Evolutionary conservation across 1,284 basidiomycete genomes (phyloP), one percentile per base, ranked within the genome.

Genomic region (Boletus mariae): DNA sequence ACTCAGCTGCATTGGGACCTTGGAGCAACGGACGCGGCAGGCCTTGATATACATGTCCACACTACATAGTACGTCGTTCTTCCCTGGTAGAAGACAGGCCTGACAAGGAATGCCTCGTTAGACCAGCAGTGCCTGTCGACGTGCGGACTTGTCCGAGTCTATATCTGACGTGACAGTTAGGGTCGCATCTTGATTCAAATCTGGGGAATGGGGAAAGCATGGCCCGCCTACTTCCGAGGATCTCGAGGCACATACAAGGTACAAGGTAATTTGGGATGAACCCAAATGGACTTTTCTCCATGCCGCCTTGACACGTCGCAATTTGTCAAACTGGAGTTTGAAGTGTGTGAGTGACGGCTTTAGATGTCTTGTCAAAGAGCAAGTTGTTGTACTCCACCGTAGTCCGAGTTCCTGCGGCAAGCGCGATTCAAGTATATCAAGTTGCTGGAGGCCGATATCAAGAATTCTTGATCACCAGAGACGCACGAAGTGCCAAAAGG

Each of bases 141-240:
- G 13, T 23, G 29, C 28, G 20, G 28, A 23, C 34, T 25, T 32
- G 37, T 40, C 32, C n/a, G 9, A 23, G 26, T 32, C 12, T 26
- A 23, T n/a, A 12, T 20, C 31, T 37, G 57, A 51, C 37, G 15
- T 59, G 56, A 43, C 32, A 46, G 25, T 42, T 17, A 28, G 25
- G 51, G 9, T 41, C 8, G 31, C 38, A 35, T 26, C 11, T 28
- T 37, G 20, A 34, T 34, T 34, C 32, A 10, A 17, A 20, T 20
- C 17, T 15, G 32, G 5, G 13, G 32, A 34, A 34, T 12, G 31
- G 11, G 32, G 28, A 29, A 29, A 29, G 28, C 6, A 29, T 29
- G 28, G 9, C 34, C 34, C 34, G 34, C 2, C 34, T 20, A 20
- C 20, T 20, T 20, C 20, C 20, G 20, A 20, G 29, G 29, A 31